Percentiles rank a stretch among this genome's conserved stretches.
phyloP scores from a whole-genome alignment of 441 rosid species.

The Croton laevigatus region DNA sequence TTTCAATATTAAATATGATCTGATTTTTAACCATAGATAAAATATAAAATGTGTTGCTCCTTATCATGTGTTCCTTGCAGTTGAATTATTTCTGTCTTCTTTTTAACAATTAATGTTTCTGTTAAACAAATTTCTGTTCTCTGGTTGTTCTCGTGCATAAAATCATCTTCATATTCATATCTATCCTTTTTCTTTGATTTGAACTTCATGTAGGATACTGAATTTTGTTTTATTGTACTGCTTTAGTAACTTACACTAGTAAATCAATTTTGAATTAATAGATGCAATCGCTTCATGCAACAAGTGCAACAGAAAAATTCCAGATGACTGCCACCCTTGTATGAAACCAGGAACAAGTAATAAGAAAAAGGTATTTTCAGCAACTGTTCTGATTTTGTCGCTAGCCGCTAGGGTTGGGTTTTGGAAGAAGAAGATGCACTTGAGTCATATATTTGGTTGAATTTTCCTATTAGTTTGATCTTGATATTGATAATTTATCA shows the following conservation, averaged over 20 bases:
- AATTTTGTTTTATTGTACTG: not conserved
- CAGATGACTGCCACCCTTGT: constrained; percentile 11
- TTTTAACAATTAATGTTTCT: not conserved
- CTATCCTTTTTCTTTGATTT: not conserved
- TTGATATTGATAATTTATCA: too few relatives aligned
- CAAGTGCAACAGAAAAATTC: constrained; percentile 8
- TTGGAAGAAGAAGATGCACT: too few relatives aligned
- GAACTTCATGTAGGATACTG: not conserved
- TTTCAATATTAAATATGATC: not conserved
- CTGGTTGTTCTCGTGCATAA: not conserved
- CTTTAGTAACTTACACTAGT: not conserved
- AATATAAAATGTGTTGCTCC: not conserved
- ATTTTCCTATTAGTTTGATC: too few relatives aligned
- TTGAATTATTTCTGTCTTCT: not conserved
- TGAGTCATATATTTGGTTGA: too few relatives aligned
- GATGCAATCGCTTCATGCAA: constrained; percentile 3
- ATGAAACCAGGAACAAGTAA: constrained; percentile 16
- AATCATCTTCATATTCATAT: not conserved
- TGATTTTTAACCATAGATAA: not conserved
- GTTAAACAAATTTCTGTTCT: not conserved
- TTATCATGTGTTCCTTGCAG: not conserved
- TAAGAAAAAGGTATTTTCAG: constrained; percentile 15
- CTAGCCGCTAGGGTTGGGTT: too few relatives aligned
- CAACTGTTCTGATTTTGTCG: not conserved
- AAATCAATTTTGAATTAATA: not conserved